Evolutionary conservation across 2,329 filamentous ascomycete genomes (phyloP).

Genomic region (Pseudopithomyces chartarum): DNA sequence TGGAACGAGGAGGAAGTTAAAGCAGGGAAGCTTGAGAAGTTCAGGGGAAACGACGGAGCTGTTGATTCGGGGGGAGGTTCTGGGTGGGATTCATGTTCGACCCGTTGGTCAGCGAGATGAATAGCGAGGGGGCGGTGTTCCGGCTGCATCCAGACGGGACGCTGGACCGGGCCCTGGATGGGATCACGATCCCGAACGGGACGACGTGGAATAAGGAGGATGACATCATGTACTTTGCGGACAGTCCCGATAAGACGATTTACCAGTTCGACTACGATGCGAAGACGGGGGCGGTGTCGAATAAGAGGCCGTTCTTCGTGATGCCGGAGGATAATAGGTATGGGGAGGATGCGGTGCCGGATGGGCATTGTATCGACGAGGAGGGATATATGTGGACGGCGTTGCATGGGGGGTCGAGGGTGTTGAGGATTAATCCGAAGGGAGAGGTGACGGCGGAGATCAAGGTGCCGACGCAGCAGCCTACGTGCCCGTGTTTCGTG

Average conservation of each 20-base stretch:
- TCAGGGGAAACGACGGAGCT: constrained; percentile 80
- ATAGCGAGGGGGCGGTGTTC: constrained; percentile 66
- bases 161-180: constrained; percentile 64
- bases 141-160: constrained; percentile 68
- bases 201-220: constrained; percentile 78
- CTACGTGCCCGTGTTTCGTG: constrained; percentile 81
- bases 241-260: constrained; percentile 74
- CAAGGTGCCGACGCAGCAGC: constrained; percentile 74
- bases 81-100: constrained; percentile 91
- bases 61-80: constrained; percentile 81
- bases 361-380: constrained; percentile 83
- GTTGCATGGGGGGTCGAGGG: constrained; percentile 76
- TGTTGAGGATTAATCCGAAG: constrained; percentile 72
- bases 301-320: constrained; percentile 74
- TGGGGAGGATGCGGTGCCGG: constrained; percentile 63
- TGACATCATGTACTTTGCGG: constrained; percentile 80
- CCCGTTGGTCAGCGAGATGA: constrained; percentile 64
- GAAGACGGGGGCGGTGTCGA: constrained; percentile 66
- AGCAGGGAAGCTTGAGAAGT: constrained; percentile 52
- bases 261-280: constrained; percentile 75
- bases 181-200: constrained; percentile 80
- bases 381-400: constrained; percentile 90
- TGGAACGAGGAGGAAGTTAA: constrained; percentile 58
- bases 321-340: constrained; percentile 61
- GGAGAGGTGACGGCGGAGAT: constrained; percentile 78